These are phyloP conservation scores for Calonectria honghensis DNA, from an alignment of 2,329 filamentous ascomycete species.

Conservation along the genomic window DNA sequence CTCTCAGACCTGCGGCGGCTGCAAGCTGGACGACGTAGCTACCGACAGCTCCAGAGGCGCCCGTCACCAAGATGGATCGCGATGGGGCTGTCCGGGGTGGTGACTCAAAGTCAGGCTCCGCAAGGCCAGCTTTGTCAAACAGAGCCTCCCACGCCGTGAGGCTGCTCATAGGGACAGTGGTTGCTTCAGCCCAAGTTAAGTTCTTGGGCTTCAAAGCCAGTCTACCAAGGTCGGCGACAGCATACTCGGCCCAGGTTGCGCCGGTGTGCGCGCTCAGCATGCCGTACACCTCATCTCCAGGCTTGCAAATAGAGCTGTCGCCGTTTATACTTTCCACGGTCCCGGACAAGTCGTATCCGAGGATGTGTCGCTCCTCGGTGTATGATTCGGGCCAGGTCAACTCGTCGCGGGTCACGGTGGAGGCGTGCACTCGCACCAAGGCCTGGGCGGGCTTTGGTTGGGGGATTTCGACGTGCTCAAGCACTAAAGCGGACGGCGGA, in stretches of 20 bases:
- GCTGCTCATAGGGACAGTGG: slow-evolving; percentile 59
- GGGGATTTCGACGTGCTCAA: slow-evolving; percentile 35
- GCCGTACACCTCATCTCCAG: slow-evolving; percentile 56
- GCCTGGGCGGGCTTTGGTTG: slow-evolving; percentile 37
- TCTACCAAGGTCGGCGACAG: slow-evolving; percentile 50
- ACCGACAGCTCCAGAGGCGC: slow-evolving; percentile 60
- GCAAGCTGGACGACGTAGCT: slow-evolving; percentile 60
- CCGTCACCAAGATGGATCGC: slow-evolving; percentile 58
- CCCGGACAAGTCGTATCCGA: slow-evolving; percentile 43
- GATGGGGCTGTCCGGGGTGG: slow-evolving; percentile 19
- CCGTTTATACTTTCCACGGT: slow-evolving; percentile 42
- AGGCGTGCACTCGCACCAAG: slow-evolving; percentile 43
- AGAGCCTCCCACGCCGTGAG: slow-evolving; percentile 62
- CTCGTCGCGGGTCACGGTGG: slow-evolving; percentile 47
- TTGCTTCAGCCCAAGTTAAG: slow-evolving; percentile 56
- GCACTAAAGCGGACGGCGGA: slow-evolving; percentile 31
- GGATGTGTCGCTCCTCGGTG: slow-evolving; percentile 31
- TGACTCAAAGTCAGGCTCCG: slow-evolving; percentile 33
- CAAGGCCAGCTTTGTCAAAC: slow-evolving; percentile 49
- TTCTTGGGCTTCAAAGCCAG: slow-evolving; percentile 56
- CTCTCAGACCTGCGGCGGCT: slow-evolving; percentile 54
- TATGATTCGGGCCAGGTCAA: slow-evolving; percentile 46
- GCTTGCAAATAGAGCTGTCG: slow-evolving; percentile 48
- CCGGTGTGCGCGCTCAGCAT: slow-evolving; percentile 50
- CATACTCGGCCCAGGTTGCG: slow-evolving; percentile 52